These are phyloP conservation scores for Colletotrichum sidae DNA, from an alignment of 2,329 filamentous ascomycete genomes.

Conservation along the genomic window DNA sequence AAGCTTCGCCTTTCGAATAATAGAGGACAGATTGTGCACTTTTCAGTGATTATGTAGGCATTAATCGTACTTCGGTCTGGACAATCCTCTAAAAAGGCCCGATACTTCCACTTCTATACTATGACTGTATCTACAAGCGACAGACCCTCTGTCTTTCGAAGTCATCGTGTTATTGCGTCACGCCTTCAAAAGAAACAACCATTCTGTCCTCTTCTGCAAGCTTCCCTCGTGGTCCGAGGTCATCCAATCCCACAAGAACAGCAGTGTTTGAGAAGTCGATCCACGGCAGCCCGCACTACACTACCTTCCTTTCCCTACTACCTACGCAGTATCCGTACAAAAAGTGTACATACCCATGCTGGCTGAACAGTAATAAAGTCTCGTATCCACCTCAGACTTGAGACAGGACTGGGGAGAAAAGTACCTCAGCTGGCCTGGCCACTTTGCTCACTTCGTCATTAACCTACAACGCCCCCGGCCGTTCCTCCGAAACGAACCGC, in stretches of 20 bases:
- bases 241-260: too few species aligned
- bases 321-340: too few species aligned
- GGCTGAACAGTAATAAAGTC: neutral
- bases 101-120: too few species aligned
- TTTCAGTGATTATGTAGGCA: too few species aligned
- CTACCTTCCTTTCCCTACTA: too few species aligned
- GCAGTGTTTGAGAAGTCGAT: too few species aligned
- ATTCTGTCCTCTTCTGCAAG: slow-evolving; percentile 1
- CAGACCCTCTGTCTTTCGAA: neutral
- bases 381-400: slow-evolving; percentile 11
- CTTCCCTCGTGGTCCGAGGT: slow-evolving; percentile 3
- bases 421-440: neutral
- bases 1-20: neutral
- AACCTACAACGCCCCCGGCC: slow-evolving; percentile 28
- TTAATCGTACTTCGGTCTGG: too few species aligned
- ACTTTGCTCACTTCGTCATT: slow-evolving; percentile 18
- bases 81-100: too few species aligned
- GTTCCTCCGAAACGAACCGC: slow-evolving; percentile 31
- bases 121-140: neutral
- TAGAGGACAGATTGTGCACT: slow-evolving; percentile 28
- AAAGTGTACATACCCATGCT: neutral
- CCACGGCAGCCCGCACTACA: too few species aligned
- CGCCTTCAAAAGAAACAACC: neutral
- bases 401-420: slow-evolving; percentile 22
- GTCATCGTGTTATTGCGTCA: too few species aligned